Base-by-base conservation (phyloP, 2,329 filamentous ascomycete species). In the Pseudocercospora cruenta region DNA sequence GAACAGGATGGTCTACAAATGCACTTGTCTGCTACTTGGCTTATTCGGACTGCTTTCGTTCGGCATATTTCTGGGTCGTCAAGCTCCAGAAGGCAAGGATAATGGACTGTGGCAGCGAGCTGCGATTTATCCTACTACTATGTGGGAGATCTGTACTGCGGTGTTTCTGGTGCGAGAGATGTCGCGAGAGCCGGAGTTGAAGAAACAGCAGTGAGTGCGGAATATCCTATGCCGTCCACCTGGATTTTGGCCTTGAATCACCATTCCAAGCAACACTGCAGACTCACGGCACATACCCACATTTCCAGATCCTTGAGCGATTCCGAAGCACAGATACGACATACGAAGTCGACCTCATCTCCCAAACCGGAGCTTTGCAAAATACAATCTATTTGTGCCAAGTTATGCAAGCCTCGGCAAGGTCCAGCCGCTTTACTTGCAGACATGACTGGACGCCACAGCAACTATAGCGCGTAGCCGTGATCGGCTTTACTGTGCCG, bases 361-460 rank as follows among this genome's bases (percentile, higher is more conserved):
- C 16, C 39, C 39, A 36, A 36, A 14, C 33, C 33, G 33, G 33
- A 36, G 12, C 33, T 12, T 36, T 19, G 16, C 12, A 21, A 39
- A 12, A 55, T 14, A 31, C 51, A 10, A 55, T 31, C 51, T 9
- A 55, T 55, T 47, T 63, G 28, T 58, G 43, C 36, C 22, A 22
- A 62, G 28, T 65, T 65, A 57, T 65, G 63, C 58, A 65, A 36
- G n/a, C 58, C 26, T n/a, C 33, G 33, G 53, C 39, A 49, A 24
- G 12, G 12, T 58, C 36, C 21, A 51, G 51, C 63, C 58, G 49
- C 28, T 43, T 36, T 21, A n/a, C 33, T 45, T 21, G 31, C 12
- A 21, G 24, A 39, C 19, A 9, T 65, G 24, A 62, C 51, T 65
- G 63, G 63, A 65, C 63, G 63, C 63, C 63, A 65, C 63, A 53